A percentile compares a stretch with the other conserved stretches of the same genome.
These are phyloP conservation scores for Psilocybe cubensis DNA, from an alignment of 768 basidiomycete species.

Conservation along the genomic window DNA sequence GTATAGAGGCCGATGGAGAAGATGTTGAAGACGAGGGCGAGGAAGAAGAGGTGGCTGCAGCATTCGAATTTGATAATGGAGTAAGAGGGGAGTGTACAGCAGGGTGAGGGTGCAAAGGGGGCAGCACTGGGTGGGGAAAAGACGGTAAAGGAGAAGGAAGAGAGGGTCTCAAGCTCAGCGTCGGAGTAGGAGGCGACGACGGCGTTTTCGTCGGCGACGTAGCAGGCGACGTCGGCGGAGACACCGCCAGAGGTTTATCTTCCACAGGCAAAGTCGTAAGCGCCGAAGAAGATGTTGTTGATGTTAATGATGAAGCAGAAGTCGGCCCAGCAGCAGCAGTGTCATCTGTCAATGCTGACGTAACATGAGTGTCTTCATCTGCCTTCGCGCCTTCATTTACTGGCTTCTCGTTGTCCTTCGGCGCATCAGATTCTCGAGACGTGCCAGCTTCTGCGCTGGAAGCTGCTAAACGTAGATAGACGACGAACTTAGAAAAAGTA, in stretches of 20 bases:
- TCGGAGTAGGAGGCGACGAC: not conserved
- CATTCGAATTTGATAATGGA: conserved; percentile 1
- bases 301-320: too few species aligned
- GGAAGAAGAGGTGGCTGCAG: not conserved
- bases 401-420: not conserved
- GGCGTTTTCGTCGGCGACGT: not conserved
- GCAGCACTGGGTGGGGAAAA: not conserved
- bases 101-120: conserved; percentile 1
- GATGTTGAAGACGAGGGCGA: not conserved
- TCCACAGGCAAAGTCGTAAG: not conserved
- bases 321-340: too few species aligned
- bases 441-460: not conserved
- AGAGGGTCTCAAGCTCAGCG: not conserved
- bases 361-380: not conserved
- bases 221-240: not conserved
- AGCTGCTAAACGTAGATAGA: not conserved
- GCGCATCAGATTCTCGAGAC: not conserved
- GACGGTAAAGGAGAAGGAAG: conserved; percentile 5
- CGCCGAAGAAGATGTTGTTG: not conserved
- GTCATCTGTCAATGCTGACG: not conserved
- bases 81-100: conserved; percentile 12
- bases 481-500: not conserved
- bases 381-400: not conserved
- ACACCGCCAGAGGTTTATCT: not conserved
- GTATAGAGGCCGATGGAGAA: not conserved